Evolutionary conservation across 208 protist genomes (phyloP).

Genomic region (Endotrypanum monterogeii): DNA sequence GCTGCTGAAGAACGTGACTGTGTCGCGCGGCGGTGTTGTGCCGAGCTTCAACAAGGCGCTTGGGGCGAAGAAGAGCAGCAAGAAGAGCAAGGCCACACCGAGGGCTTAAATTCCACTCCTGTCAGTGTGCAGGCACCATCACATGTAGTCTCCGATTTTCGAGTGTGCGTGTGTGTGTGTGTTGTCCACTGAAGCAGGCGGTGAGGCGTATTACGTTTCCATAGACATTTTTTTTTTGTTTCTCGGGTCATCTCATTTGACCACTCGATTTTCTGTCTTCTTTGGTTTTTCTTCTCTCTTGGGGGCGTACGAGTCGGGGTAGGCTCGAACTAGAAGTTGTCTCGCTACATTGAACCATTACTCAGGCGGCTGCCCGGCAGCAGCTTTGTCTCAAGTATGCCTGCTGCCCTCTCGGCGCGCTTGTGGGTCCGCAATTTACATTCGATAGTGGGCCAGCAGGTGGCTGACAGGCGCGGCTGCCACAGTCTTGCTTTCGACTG

Average conservation of each 20-base stretch:
- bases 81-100: conserved; percentile 65
- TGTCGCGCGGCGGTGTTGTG: conserved; percentile 83
- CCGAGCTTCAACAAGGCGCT: conserved; percentile 80
- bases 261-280: conserved; percentile 13
- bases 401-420: neutral
- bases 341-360: neutral
- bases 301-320: neutral
- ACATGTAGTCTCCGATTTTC: too few relatives aligned
- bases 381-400: neutral
- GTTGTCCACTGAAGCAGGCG: neutral
- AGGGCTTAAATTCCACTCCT: conserved; percentile 36
- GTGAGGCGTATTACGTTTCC: neutral
- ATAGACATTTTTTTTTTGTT: conserved; percentile 20
- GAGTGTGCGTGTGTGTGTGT: neutral
- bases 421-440: neutral
- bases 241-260: conserved; percentile 8
- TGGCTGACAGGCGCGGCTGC: neutral
- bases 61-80: conserved; percentile 77
- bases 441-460: neutral
- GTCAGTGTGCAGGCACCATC: neutral
- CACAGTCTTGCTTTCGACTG: neutral
- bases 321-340: neutral
- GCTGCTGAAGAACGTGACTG: conserved; percentile 66
- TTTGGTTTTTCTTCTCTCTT: conserved; percentile 13
- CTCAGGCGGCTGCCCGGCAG: neutral